Percentiles rank a stretch among this genome's conserved stretches.
Conservation (phyloP, 2,329 filamentous ascomycete genomes). For the Pyrenophora graminea region DNA sequence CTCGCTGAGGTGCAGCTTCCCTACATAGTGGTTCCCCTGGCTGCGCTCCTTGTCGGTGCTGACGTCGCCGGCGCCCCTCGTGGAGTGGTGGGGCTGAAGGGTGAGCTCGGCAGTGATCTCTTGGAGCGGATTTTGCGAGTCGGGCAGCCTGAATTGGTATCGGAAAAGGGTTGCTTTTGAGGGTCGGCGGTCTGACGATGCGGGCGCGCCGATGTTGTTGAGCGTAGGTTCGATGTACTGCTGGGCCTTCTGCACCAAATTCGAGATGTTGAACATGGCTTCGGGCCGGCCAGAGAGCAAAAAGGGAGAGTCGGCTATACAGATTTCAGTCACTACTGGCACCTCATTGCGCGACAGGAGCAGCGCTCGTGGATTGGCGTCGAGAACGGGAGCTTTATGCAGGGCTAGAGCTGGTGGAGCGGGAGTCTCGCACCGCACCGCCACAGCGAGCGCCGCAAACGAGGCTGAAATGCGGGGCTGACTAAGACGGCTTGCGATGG, state of each 20-base stretch:
- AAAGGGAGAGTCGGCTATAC: slow-evolving; percentile 21
- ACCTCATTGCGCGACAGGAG: slow-evolving; percentile 36
- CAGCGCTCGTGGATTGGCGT: slow-evolving; percentile 19
- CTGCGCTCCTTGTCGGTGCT: slow-evolving; percentile 65
- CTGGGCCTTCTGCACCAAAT: slow-evolving; percentile 92
- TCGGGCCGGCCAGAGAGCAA: slow-evolving; percentile 20
- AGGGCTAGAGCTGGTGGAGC: slow-evolving; percentile 13
- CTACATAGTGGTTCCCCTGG: slow-evolving; percentile 84
- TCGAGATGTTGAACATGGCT: slow-evolving; percentile 62
- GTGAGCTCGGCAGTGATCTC: slow-evolving; percentile 97
- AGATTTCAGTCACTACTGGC: slow-evolving; percentile 12
- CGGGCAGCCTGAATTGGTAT: slow-evolving; percentile 92
- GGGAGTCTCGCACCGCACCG: slow-evolving; percentile 14
- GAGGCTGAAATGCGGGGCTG: slow-evolving; percentile 12
- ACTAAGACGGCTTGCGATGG: slow-evolving; percentile 7
- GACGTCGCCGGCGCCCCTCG: slow-evolving; percentile 50
- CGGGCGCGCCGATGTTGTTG: slow-evolving; percentile 64
- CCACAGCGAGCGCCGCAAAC: slow-evolving; percentile 13
- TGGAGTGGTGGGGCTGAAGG: slow-evolving; percentile 68
- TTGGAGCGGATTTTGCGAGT: slow-evolving; percentile 88
- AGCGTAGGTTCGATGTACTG: slow-evolving; percentile 90
- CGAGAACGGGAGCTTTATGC: slow-evolving; percentile 18
- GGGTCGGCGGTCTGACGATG: slow-evolving; percentile 73
- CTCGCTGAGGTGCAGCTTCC: slow-evolving; percentile 92
- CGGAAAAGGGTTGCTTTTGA: slow-evolving; percentile 93